Evolutionary conservation across 1,139 yeast genomes (phyloP).

Genomic region (Nakaseomyces glabratus): DNA sequence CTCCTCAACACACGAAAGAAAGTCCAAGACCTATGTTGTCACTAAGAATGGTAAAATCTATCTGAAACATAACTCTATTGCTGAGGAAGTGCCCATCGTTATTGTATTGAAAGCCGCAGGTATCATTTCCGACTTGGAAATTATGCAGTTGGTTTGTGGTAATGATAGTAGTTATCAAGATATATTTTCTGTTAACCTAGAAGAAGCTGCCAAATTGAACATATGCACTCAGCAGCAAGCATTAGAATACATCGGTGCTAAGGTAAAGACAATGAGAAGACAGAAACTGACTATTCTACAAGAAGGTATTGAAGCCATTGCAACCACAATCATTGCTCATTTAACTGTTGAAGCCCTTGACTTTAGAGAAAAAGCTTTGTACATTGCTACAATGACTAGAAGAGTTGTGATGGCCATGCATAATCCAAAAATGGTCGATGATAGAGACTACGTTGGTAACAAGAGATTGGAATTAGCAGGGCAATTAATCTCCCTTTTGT

Average conservation of each 20-base stretch:
- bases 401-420: slow-evolving; percentile 93
- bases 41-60: slow-evolving; percentile 85
- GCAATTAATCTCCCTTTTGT: slow-evolving; percentile 84
- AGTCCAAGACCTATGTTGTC: slow-evolving; percentile 90
- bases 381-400: slow-evolving; percentile 93
- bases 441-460: slow-evolving; percentile 97
- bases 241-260: slow-evolving; percentile 76
- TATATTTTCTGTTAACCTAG: slow-evolving; percentile 82
- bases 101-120: slow-evolving; percentile 94
- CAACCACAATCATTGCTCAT: slow-evolving; percentile 94
- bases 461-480: slow-evolving; percentile 96
- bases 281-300: slow-evolving; percentile 74
- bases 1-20: slow-evolving; percentile 94
- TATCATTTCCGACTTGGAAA: slow-evolving; percentile 82
- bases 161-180: slow-evolving; percentile 82
- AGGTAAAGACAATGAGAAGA: slow-evolving; percentile 87
- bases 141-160: slow-evolving; percentile 91
- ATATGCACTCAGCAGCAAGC: slow-evolving; percentile 93
- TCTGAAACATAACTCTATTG: slow-evolving; percentile 86
- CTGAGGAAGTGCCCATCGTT: slow-evolving; percentile 93
- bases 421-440: slow-evolving; percentile 92
- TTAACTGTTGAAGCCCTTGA: slow-evolving; percentile 78
- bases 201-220: slow-evolving; percentile 82
- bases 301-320: slow-evolving; percentile 96
- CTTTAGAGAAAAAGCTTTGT: slow-evolving; percentile 87